Base-by-base conservation (phyloP, 148 eudicot genomes). In the Vaccinium vitisidaea region DNA sequence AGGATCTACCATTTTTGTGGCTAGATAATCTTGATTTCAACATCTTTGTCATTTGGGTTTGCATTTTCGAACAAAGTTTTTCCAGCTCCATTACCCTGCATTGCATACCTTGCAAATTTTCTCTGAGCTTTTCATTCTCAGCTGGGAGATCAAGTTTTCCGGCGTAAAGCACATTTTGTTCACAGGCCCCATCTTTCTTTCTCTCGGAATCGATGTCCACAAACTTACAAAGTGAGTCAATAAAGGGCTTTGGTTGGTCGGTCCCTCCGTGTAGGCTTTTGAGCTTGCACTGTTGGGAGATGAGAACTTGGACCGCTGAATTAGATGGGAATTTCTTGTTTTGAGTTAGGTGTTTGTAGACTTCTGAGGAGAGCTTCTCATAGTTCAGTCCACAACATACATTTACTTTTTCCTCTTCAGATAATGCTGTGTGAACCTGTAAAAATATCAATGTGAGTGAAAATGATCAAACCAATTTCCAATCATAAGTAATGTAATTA, bases 21-120 rank as follows among this genome's bases (percentile, higher is more conserved):
- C 82, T 89, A 13, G 94, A 80, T 80, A 88, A 69, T 88, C 86
- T 93, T 74, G 94, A 87, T 89, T 89, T 95, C 87, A 75, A 84
- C 85, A 94, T 91, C 85, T 94, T 95, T 16, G 90, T 81, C 94
- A 94, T 92, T 79, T 93, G 98, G 75, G 75, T 71, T 83, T 95
- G 93, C 97, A 95, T 94, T 84, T 91, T 92, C 84, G 67, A 80
- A 71, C 97, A 94, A 76, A 89, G 90, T 84, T 92, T 91, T 85
- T 94, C 98, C 89, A 95, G 82, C 86, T 95, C 94, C 61, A 87
- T 65, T 39, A 95, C 97, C 76, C 97, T 89, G 76, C 90, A 88
- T 56, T 93, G 94, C 98, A 93, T 93, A 23, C 94, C 92, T 79
- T 91, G 92, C 67, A 94, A 83, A 82, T 92, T 90, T 80, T 84